Percentiles rank a stretch among this genome's conserved stretches.
phyloP scores from a whole-genome alignment of 75 land plant species.

The Picea sitchensis region DNA sequence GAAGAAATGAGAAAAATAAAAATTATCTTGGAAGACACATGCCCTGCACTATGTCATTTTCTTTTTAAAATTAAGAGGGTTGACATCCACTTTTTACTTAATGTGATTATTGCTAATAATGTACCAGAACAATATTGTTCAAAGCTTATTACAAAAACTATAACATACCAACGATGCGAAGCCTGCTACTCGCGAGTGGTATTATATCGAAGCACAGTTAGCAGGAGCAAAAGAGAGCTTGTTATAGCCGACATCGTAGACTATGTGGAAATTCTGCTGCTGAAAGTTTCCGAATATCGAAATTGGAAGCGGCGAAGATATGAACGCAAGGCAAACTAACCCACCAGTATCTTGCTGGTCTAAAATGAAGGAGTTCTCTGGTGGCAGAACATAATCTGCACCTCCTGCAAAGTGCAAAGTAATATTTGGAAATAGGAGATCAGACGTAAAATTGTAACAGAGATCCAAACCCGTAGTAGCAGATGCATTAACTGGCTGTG shows the following conservation, averaged over 20 bases:
- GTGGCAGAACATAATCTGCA: slow-evolving; percentile 19
- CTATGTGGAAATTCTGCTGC: slow-evolving; percentile 42
- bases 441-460: background rate
- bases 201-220: background rate
- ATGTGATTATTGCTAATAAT: too few relatives aligned
- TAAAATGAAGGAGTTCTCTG: slow-evolving; percentile 26
- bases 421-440: slow-evolving; percentile 14
- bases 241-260: slow-evolving; percentile 22
- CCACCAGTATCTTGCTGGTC: background rate
- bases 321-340: slow-evolving; percentile 27
- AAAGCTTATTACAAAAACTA: background rate
- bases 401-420: slow-evolving; percentile 20
- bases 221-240: background rate
- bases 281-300: slow-evolving; percentile 39
- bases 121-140: too few relatives aligned
- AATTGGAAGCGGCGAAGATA: background rate
- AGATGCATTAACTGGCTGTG: background rate
- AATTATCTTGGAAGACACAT: too few relatives aligned
- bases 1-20: too few relatives aligned
- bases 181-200: background rate
- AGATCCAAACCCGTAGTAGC: slow-evolving; percentile 9
- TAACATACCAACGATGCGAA: background rate
- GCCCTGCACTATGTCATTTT: too few relatives aligned
- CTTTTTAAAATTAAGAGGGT: too few relatives aligned
- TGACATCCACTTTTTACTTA: too few relatives aligned